Conservation (phyloP, 1,284 basidiomycete species). For the Pseudozyma hubeiensis region DNA sequence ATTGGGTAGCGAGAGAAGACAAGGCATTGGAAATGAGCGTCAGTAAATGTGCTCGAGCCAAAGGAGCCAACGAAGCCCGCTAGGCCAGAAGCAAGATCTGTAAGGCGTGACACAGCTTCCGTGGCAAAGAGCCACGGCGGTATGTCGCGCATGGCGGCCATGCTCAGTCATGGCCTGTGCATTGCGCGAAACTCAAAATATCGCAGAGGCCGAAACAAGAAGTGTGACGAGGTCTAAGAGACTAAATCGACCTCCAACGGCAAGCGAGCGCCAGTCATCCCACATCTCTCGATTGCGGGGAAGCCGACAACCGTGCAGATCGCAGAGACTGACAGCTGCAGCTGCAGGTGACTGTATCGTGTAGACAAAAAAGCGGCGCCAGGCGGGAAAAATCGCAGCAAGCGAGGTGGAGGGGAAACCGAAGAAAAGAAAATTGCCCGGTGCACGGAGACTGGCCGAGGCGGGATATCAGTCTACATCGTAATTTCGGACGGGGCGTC, state of each 20-base stretch:
- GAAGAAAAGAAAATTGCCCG: slow-evolving; percentile 17
- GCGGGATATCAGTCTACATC: slow-evolving; percentile 5
- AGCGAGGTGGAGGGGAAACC: slow-evolving; percentile 20
- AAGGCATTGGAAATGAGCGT: slow-evolving; percentile 6
- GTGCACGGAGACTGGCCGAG: slow-evolving; percentile 8
- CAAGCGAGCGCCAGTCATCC: slow-evolving; percentile 1
- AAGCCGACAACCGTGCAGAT: slow-evolving; percentile 9
- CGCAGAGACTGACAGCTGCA: slow-evolving; percentile 13
- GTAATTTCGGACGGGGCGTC: slow-evolving; percentile 32
- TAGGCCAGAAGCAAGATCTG: neutral
- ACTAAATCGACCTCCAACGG: neutral
- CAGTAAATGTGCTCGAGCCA: neutral
- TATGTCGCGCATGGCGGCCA: slow-evolving; percentile 12
- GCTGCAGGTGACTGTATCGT: neutral
- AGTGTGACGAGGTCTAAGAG: too few species aligned
- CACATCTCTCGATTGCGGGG: slow-evolving; percentile 20
- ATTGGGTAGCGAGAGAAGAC: neutral
- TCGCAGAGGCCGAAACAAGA: slow-evolving; percentile 6
- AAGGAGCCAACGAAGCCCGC: too few species aligned
- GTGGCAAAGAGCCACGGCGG: slow-evolving; percentile 27
- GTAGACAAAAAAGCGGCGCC: neutral
- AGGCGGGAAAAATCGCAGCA: slow-evolving; percentile 2
- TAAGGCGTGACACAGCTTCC: slow-evolving; percentile 1
- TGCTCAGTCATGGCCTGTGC: slow-evolving; percentile 27
- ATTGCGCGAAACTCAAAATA: slow-evolving; percentile 2